Conservation (phyloP, 2,329 filamentous ascomycete genomes). For the Ophiosphaerella herpotricha region DNA sequence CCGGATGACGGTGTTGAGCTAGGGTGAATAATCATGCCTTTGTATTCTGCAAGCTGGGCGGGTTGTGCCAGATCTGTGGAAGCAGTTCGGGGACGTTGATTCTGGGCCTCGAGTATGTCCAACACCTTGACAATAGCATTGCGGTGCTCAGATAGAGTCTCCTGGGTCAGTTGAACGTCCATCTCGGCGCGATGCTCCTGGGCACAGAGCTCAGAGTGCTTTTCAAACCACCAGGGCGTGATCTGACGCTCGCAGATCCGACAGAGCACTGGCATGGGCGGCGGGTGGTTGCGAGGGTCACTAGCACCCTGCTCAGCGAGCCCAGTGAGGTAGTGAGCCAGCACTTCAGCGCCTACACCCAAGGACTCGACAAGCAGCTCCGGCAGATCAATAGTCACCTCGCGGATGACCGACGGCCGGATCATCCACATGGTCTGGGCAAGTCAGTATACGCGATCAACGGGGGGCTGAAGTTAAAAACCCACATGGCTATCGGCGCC, state of each 20-base stretch:
- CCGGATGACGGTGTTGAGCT: slow-evolving; percentile 69
- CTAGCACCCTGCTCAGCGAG: slow-evolving; percentile 82
- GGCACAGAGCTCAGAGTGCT: slow-evolving; percentile 93
- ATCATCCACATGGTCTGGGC: slow-evolving; percentile 98
- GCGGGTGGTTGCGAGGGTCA: slow-evolving; percentile 74
- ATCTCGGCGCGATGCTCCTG: slow-evolving; percentile 97
- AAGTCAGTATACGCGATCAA: slow-evolving; percentile 25
- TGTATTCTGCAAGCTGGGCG: slow-evolving; percentile 75
- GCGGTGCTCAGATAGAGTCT: slow-evolving; percentile 87
- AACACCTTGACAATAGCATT: slow-evolving; percentile 94
- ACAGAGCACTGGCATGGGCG: slow-evolving; percentile 84
- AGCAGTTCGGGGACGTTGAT: slow-evolving; percentile 62
- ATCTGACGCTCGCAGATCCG: slow-evolving; percentile 98
- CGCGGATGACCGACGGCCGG: slow-evolving; percentile 83
- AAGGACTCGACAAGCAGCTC: slow-evolving; percentile 87
- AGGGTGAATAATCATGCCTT: slow-evolving; percentile 81
- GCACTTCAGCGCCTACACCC: slow-evolving; percentile 89
- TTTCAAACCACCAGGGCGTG: slow-evolving; percentile 99
- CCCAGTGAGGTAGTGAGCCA: slow-evolving; percentile 89
- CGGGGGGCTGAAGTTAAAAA: slow-evolving; percentile 21
- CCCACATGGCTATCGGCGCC: slow-evolving; percentile 89
- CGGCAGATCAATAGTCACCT: slow-evolving; percentile 95
- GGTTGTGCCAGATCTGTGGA: slow-evolving; percentile 55
- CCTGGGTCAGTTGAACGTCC: slow-evolving; percentile 96
- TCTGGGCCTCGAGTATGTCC: slow-evolving; percentile 83